phyloP scores from a whole-genome alignment of 306 rosid species.

The Quercus wislizeni region DNA sequence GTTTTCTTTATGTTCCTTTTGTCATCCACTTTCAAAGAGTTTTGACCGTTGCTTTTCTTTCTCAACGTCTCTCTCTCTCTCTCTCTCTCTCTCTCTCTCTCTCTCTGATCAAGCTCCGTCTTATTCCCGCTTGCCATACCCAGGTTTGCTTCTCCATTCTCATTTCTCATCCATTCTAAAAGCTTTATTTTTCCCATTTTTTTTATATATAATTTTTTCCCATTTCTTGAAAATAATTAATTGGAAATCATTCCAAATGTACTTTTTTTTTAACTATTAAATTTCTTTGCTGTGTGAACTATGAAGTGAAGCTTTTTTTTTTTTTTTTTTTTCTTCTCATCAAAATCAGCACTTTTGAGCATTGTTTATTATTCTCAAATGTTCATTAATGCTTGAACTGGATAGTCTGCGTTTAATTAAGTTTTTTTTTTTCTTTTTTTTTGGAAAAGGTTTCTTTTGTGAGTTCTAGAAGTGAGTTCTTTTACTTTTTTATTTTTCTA shows the following conservation, averaged over 20 bases:
- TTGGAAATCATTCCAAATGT: neutral
- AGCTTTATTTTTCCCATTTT: constrained; percentile 6
- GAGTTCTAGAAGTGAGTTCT: neutral
- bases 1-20: constrained; percentile 12
- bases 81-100: constrained; percentile 24
- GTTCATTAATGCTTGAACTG: neutral
- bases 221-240: neutral
- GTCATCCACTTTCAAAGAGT: constrained; percentile 7
- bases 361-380: neutral
- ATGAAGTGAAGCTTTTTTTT: neutral
- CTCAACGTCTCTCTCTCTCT: constrained; percentile 58
- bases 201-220: neutral
- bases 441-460: neutral
- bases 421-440: neutral
- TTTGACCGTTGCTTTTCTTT: constrained; percentile 78
- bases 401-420: constrained; percentile 8
- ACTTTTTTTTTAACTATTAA: neutral
- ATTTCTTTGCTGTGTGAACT: neutral
- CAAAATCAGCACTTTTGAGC: constrained; percentile 2
- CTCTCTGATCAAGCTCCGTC: constrained; percentile 41
- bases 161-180: constrained; percentile 8
- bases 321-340: neutral
- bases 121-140: constrained; percentile 28
- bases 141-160: constrained; percentile 36
- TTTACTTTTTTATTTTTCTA: neutral